Evolutionary conservation across 345 rosid species (phyloP).

Genomic region (Crucihimalaya himalaica): DNA sequence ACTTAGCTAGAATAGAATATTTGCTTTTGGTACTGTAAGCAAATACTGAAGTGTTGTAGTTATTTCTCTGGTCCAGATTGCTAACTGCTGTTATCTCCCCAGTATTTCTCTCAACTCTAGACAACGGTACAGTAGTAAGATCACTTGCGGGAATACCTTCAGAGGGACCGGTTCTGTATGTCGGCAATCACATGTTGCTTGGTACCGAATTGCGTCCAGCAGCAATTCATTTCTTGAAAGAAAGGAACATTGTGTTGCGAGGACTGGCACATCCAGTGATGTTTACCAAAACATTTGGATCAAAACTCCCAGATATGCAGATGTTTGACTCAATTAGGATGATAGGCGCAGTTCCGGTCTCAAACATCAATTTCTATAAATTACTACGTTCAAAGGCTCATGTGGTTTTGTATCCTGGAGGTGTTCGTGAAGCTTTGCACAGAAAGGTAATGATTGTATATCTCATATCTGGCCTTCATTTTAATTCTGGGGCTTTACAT

Average conservation of each 20-base stretch:
- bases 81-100: conserved; percentile 45
- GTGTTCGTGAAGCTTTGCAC: conserved; percentile 75
- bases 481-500: background rate
- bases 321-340: conserved; percentile 47
- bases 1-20: background rate
- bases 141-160: conserved; percentile 78
- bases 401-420: conserved; percentile 73
- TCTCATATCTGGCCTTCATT: conserved; percentile 24
- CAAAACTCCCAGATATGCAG: conserved; percentile 40
- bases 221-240: conserved; percentile 47
- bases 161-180: conserved; percentile 74
- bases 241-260: conserved; percentile 61
- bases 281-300: conserved; percentile 46
- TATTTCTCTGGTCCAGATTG: conserved; percentile 41
- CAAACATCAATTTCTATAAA: conserved; percentile 57
- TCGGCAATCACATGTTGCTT: conserved; percentile 78
- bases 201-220: conserved; percentile 57
- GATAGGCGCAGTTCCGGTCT: conserved; percentile 73
- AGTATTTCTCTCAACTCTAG: conserved; percentile 67
- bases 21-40: background rate
- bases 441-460: conserved; percentile 47
- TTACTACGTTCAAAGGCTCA: conserved; percentile 71
- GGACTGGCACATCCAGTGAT: conserved; percentile 71
- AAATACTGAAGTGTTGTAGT: background rate
- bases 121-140: conserved; percentile 66